phyloP scores from a whole-genome alignment of 2,329 filamentous ascomycete genomes.

The Diaporthe humulicola region DNA sequence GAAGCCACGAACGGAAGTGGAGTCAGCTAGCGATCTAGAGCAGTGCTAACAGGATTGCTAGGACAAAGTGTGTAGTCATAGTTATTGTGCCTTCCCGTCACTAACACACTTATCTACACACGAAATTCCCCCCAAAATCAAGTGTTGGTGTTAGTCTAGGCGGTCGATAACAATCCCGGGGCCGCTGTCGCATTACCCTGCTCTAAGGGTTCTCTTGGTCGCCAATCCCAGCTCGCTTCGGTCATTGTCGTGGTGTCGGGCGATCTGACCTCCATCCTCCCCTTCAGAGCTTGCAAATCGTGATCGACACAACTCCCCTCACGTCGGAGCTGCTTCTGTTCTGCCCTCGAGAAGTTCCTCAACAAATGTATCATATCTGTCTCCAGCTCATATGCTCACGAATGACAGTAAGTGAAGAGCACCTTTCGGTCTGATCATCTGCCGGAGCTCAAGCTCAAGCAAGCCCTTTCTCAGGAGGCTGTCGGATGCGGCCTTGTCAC shows the following conservation, averaged over 20 bases:
- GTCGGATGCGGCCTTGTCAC: neutral
- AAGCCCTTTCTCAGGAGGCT: constrained; percentile 7
- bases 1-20: constrained; percentile 1
- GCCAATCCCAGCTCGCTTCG: constrained; percentile 32
- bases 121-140: neutral
- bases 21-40: neutral
- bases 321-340: neutral
- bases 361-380: constrained; percentile 28
- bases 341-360: neutral
- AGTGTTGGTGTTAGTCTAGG: neutral
- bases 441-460: constrained; percentile 7
- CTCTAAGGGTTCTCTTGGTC: constrained; percentile 15
- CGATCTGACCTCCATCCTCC: constrained; percentile 28
- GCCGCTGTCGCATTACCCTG: constrained; percentile 28
- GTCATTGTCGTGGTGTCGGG: constrained; percentile 31
- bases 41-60: neutral
- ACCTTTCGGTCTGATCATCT: neutral
- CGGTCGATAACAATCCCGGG: constrained; percentile 28
- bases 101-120: constrained; percentile 27
- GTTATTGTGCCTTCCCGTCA: neutral
- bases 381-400: neutral
- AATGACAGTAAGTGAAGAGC: constrained; percentile 31
- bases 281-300: constrained; percentile 33
- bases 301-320: constrained; percentile 20
- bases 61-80: accelerated